Evolutionary conservation across 257 asterid genomes (phyloP), one percentile per base, ranked within the genome.

Genomic region (Thymus quinquecostatus): DNA sequence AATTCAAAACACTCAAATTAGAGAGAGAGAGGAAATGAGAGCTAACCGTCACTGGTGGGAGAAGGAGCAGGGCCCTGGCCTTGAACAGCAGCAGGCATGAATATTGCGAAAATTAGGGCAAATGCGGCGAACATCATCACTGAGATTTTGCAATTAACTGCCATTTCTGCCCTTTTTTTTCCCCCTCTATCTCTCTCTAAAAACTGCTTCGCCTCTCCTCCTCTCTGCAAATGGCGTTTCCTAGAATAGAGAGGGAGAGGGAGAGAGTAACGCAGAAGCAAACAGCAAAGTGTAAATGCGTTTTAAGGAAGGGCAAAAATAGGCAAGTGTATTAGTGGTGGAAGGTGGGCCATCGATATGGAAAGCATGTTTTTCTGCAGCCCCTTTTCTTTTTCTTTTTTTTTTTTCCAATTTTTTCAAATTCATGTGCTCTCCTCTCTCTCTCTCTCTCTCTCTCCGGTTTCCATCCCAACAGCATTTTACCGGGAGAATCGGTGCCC

Each of bases 11-110:
- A 4, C 2, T 8, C 11, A 13, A 34, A 1, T 21, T 21, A 36
- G 38, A 11, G 29, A 8, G 40, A 3, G 7, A 3, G 6, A 54
- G 33, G 2, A 14, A 32, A 12, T n/a, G 5, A 53, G 65, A 62
- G 60, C 78, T 41, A 6, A 91, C 97, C 96, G 73, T 91, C 92
- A 60, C 88, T 86, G 1, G 90, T 61, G 2, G 96, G 94, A 30
- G 92, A 82, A 12, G 94, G 94, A 41, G 90, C 86, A 3, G 94
- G 94, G 14, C 60, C 82, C 10, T 85, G 91, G 73, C 69, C 89
- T 10, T 82, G 85, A 65, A 80, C 87, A 38, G 77, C 87, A 38
- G 77, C 76, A 34, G 96, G 86, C 75, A 86, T 44, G 59, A 80
- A 50, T 74, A 86, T 75, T 8, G 86, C 80, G 28, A 84, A 81